phyloP scores from a whole-genome alignment of 768 basidiomycete genomes.

The Gymnopilus junonius region DNA sequence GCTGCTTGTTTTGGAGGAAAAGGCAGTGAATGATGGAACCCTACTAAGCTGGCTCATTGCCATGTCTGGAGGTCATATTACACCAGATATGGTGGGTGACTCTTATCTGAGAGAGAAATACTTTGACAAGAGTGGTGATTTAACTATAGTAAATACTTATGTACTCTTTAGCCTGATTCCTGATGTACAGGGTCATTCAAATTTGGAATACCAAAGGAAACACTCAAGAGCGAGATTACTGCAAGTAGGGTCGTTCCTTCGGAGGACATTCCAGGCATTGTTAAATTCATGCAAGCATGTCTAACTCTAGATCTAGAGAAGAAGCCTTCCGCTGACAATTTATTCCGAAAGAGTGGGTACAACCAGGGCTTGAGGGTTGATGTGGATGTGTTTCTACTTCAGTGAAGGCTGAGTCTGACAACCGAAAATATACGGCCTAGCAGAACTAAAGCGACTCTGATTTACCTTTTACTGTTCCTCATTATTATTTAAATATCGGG shows the following conservation, averaged over 20 bases:
- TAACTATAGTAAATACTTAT: not conserved
- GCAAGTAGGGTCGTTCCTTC: not conserved
- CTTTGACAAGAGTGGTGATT: constrained; percentile 7
- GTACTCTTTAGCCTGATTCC: not conserved
- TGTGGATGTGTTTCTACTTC: no score
- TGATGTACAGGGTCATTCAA: constrained; percentile 4
- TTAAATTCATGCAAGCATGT: not conserved
- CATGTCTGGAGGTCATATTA: constrained; percentile 5
- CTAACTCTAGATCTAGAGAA: not conserved
- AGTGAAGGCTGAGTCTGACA: no score
- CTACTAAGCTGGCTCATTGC: constrained; percentile 14
- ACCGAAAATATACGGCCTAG: no score
- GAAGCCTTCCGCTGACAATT: not conserved
- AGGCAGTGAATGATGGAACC: constrained; percentile 7
- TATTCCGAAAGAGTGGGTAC: not conserved
- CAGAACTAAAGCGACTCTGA: no score
- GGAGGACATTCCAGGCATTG: not conserved
- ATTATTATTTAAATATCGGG: no score
- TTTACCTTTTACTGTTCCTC: no score
- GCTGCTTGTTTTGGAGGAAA: constrained; percentile 11
- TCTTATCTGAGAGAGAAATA: not conserved
- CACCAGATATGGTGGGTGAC: not conserved
- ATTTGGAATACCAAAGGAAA: constrained; percentile 10
- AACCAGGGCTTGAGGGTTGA: not conserved
- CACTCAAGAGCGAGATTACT: constrained; percentile 4